Base-by-base conservation (phyloP, 257 asterid genomes). In the Nicotiana undulata region DNA sequence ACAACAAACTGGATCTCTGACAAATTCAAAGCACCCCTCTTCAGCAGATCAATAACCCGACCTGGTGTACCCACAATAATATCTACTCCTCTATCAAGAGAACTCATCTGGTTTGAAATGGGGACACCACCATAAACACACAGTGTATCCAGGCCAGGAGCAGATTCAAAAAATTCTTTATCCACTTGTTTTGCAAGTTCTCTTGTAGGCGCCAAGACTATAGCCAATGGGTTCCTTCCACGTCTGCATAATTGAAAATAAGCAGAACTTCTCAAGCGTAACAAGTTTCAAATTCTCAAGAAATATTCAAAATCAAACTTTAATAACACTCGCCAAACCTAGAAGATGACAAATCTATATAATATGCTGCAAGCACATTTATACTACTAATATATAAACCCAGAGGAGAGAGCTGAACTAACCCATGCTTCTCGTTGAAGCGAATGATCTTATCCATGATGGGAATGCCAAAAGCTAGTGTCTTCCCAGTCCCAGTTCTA, bases 401-500 rank as follows among this genome's bases (percentile, higher is more conserved):
- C 26, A 44, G 24, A 59, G 64, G 67, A 31, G 22, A 76, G 32
- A 79, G 49, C 15, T 51, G 51, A 76, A 80, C 90, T 49, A 65
- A 95, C 98, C 99, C 99, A 32, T 95, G 95, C 88, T 91, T 90
- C 81, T 85, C 90, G 26, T 92, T 93, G 88, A 80, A 95, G 68
- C 88, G 83, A 29, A 91, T 91, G 81, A 95, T 92, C 85, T 93
- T 92, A 82, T 95, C 97, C 88, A 95, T 86, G 79, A 95, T 89
- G 44, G 99, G 98, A 56, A 95, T 93, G 77, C 98, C 99, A 72
- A 95, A 95, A 80, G 99, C 99, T 66, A 95, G 89, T 15, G 98
- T 95, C 90, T 95, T 95, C 85, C 99, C 99, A 0, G 99, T 95
- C 81, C 98, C 99, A 0, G 98, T 93, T 85, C 97, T 88, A 75